A percentile compares a stretch with the other conserved stretches of the same genome.
Conservation (phyloP, 202 grass and related monocot genomes). For the Zoysia matrella region DNA sequence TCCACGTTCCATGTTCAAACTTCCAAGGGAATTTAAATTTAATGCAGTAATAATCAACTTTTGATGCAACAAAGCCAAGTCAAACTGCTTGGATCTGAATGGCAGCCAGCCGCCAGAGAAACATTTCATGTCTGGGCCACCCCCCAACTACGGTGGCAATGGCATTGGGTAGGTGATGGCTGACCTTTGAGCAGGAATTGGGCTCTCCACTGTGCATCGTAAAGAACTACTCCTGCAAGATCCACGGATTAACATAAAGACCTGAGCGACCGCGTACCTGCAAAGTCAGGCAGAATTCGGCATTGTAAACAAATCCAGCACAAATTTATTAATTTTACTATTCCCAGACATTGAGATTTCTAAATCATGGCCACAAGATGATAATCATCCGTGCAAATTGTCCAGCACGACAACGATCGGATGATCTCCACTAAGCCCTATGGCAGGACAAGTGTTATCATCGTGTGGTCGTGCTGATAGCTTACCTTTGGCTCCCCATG, state of each 20-base stretch:
- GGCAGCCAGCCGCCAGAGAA: no score
- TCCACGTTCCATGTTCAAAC: no score
- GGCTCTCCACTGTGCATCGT: slow-evolving; percentile 1
- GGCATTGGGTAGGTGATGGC: slow-evolving; percentile 2
- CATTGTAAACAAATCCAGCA: slow-evolving; percentile 16
- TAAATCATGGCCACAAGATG: slow-evolving; percentile 34
- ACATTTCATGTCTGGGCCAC: background rate
- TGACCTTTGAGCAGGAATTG: no score
- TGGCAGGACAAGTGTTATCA: slow-evolving; percentile 49
- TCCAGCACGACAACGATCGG: slow-evolving; percentile 24
- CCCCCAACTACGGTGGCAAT: background rate
- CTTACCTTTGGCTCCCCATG: background rate
- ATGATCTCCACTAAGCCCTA: slow-evolving; percentile 44
- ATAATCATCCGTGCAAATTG: slow-evolving; percentile 8
- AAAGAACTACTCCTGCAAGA: background rate
- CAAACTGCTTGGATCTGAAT: no score
- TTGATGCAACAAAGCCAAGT: no score
- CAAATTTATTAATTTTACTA: background rate
- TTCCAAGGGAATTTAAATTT: no score
- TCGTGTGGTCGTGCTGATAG: no score
- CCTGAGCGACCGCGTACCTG: background rate
- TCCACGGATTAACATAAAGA: background rate
- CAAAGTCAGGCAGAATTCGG: background rate
- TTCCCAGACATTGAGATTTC: slow-evolving; percentile 22
- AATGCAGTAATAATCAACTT: no score